phyloP scores from a whole-genome alignment of 192 early-diverging fungal genomes.

The Coemansia interrupta region DNA sequence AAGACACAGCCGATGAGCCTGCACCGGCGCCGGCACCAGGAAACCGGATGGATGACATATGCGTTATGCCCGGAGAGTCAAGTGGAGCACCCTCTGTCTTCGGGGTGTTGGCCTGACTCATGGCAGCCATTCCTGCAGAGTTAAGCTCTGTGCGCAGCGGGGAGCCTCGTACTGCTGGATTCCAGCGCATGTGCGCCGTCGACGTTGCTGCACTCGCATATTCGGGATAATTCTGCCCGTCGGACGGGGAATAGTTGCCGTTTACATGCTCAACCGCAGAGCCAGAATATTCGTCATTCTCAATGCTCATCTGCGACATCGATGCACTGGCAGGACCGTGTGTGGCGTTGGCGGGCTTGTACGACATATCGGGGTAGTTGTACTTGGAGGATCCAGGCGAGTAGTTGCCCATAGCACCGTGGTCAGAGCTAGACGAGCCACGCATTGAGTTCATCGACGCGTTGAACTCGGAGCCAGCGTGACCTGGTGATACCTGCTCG shows the following conservation, averaged over 20 bases:
- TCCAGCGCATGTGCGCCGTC: constrained; percentile 44
- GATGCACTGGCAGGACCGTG: constrained; percentile 7
- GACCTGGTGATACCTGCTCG: constrained; percentile 9
- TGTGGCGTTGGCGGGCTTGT: constrained; percentile 11
- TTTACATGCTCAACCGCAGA: constrained; percentile 4
- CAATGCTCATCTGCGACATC: neutral
- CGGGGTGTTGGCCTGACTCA: neutral
- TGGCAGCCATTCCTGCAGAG: neutral
- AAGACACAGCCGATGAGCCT: neutral
- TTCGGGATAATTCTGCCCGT: constrained; percentile 10
- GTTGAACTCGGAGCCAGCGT: constrained; percentile 16
- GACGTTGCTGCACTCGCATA: constrained; percentile 20
- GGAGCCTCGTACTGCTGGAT: constrained; percentile 27
- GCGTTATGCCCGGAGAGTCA: neutral
- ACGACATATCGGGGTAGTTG: constrained; percentile 41
- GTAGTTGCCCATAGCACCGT: constrained; percentile 6
- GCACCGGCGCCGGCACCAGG: neutral
- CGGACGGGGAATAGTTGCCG: neutral
- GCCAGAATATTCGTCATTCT: neutral
- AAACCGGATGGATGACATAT: neutral
- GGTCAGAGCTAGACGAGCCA: constrained; percentile 16
- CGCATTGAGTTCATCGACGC: constrained; percentile 19
- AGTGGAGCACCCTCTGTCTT: neutral
- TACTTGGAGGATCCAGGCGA: constrained; percentile 20
- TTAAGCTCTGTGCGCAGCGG: constrained; percentile 38